phyloP scores from a whole-genome alignment of 768 basidiomycete genomes.

The Kwoniella heveanensis region DNA sequence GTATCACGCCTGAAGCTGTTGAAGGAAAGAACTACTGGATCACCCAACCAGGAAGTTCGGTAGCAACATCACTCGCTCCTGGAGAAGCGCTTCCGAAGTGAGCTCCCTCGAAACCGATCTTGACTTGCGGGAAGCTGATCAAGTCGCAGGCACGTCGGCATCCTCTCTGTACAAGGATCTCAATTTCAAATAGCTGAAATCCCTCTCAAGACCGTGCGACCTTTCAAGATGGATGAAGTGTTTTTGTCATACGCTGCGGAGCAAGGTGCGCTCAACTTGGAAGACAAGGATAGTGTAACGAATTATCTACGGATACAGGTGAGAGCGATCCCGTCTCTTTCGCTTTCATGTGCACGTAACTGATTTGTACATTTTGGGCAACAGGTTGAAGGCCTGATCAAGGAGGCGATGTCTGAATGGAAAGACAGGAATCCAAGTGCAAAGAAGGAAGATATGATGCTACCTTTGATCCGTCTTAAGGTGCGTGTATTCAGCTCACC shows the following conservation, averaged over 20 bases:
- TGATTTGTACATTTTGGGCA: neutral
- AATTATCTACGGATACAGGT: conserved; percentile 78
- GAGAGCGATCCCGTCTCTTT: conserved; percentile 12
- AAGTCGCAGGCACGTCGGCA: conserved; percentile 77
- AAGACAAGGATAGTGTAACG: conserved; percentile 78
- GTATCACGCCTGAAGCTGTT: conserved; percentile 85
- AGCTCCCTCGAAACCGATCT: conserved; percentile 23
- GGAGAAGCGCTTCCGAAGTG: conserved; percentile 92
- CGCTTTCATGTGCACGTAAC: neutral
- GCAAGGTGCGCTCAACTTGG: conserved; percentile 63
- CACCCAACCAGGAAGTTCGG: conserved; percentile 89
- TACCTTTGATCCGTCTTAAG: conserved; percentile 85
- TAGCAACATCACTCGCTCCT: conserved; percentile 90
- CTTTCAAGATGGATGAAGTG: conserved; percentile 86
- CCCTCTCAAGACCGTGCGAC: conserved; percentile 85
- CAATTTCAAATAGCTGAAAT: conserved; percentile 84
- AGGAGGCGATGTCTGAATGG: conserved; percentile 45
- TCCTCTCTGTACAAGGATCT: conserved; percentile 83
- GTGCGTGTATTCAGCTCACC: conserved; percentile 55
- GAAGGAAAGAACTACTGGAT: conserved; percentile 89
- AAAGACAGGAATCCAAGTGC: conserved; percentile 33
- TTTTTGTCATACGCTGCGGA: conserved; percentile 71
- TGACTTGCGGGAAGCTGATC: neutral
- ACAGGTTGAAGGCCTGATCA: conserved; percentile 77
- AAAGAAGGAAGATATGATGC: conserved; percentile 59